A percentile compares a stretch with the other conserved stretches of the same genome.
Conservation (phyloP, 148 eudicot species). For the Rhododendron henanense region DNA sequence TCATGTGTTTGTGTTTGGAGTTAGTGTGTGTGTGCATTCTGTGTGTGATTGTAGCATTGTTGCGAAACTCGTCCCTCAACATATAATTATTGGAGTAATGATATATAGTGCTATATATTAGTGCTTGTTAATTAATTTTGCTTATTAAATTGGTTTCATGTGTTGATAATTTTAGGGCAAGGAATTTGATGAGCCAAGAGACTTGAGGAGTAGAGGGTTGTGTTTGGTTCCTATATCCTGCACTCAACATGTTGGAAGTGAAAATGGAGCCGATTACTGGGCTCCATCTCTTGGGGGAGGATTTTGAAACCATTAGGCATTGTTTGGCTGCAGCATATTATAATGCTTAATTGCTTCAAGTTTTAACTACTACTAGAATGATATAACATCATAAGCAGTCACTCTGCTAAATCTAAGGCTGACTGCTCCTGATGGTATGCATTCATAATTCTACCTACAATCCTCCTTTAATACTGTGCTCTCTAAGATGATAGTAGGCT, state of each 20-base stretch:
- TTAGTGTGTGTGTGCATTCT: background rate
- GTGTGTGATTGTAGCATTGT: background rate
- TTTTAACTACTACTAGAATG: constrained; percentile 13
- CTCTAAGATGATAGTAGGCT: background rate
- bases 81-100: background rate
- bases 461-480: background rate
- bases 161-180: constrained; percentile 21
- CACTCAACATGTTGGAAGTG: constrained; percentile 59
- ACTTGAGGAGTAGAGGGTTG: constrained; percentile 67
- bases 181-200: constrained; percentile 31
- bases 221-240: constrained; percentile 72
- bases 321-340: background rate
- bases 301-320: constrained; percentile 23
- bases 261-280: constrained; percentile 77
- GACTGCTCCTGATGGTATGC: constrained; percentile 46
- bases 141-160: background rate
- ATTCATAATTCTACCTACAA: background rate
- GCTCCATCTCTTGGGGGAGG: constrained; percentile 58
- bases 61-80: background rate
- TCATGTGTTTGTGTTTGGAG: background rate
- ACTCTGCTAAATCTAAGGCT: constrained; percentile 22
- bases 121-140: background rate
- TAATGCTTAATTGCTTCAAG: background rate
- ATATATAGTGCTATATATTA: background rate
- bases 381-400: constrained; percentile 45